Evolutionary conservation across 2,329 filamentous ascomycete genomes (phyloP).

Genomic region (Curvularia sp.): DNA sequence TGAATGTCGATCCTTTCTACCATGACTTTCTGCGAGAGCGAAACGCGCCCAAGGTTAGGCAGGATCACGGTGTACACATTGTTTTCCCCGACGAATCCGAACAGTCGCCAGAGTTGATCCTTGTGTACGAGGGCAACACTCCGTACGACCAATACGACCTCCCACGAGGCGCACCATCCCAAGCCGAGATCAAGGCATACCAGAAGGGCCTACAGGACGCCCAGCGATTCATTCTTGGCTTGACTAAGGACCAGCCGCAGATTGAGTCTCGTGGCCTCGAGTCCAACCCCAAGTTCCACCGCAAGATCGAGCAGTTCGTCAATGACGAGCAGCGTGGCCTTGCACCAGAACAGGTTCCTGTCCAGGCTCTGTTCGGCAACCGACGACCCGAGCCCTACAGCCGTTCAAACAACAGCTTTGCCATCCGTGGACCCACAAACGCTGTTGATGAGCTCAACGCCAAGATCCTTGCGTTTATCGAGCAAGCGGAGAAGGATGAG

Average conservation of each 20-base stretch:
- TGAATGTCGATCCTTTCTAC: slow-evolving; percentile 79
- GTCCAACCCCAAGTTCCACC: slow-evolving; percentile 66
- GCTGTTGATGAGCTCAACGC: slow-evolving; percentile 73
- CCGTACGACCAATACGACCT: slow-evolving; percentile 60
- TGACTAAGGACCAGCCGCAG: slow-evolving; percentile 62
- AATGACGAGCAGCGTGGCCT: slow-evolving; percentile 61
- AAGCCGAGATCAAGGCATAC: slow-evolving; percentile 63
- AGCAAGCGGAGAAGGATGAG: slow-evolving; percentile 89
- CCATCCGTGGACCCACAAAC: slow-evolving; percentile 76
- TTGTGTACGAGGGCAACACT: slow-evolving; percentile 76
- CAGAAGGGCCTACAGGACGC: slow-evolving; percentile 65
- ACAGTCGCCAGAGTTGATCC: slow-evolving; percentile 66
- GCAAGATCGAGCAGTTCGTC: slow-evolving; percentile 67
- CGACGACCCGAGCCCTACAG: slow-evolving; percentile 58
- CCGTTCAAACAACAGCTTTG: slow-evolving; percentile 64
- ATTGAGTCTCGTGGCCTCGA: slow-evolving; percentile 62
- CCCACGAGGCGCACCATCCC: slow-evolving; percentile 62
- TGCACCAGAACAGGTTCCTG: slow-evolving; percentile 60
- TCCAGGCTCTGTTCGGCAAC: slow-evolving; percentile 62
- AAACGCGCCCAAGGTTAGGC: slow-evolving; percentile 68
- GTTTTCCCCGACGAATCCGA: slow-evolving; percentile 71
- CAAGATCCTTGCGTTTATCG: slow-evolving; percentile 80
- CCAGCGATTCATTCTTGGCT: slow-evolving; percentile 61
- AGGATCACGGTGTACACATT: slow-evolving; percentile 74
- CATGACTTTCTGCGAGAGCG: slow-evolving; percentile 73